Base-by-base conservation (phyloP, 345 rosid species). In the Rubroshorea leprosula region DNA sequence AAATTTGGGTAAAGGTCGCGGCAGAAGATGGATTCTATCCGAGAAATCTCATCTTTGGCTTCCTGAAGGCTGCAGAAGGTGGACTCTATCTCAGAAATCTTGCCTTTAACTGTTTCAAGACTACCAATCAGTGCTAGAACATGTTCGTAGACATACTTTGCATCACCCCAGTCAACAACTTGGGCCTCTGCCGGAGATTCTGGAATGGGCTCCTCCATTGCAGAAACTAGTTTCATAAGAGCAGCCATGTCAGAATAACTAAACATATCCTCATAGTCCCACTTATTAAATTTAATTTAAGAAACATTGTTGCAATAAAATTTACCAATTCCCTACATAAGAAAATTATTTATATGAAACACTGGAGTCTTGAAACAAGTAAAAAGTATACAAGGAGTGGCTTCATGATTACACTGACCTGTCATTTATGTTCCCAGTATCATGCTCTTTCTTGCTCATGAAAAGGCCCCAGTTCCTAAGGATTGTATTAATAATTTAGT, bases 11-110 rank as follows among this genome's bases (percentile, higher is more conserved):
- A 92, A 18, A 92, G 74, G 78, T 92, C 96, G 64, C 79, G 78
- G 72, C 97, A 89, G 69, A 86, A 92, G 13, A 92, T 80, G 61
- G 85, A 84, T 67, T 89, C 99, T 23, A 92, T 87, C 81, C 89
- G 99, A 49, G 97, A 83, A 55, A 92, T 85, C 62, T 83, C 69
- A 46, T 86, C 99, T 64, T 86, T 92, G 2, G 96, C 87, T 74
- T 92, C 97, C 62, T 92, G 85, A n/a, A n/a, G n/a, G n/a, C n/a
- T n/a, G n/a, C n/a, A 89, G 69, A 86, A 92, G 13, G 89, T 80
- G 61, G 85, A 84, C 66, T 89, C 99, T 23, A 92, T 87, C 81
- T 92, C 97, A 49, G 97, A 83, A 55, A 92, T 85, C 62, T 83
- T 71, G 46, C 85, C 99, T 64, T 86, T 92, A 3, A 94, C 87